Percentiles rank a stretch among this genome's conserved stretches.
phyloP scores from a whole-genome alignment of 352 stramenopile genomes.

The Pythium biforme region DNA sequence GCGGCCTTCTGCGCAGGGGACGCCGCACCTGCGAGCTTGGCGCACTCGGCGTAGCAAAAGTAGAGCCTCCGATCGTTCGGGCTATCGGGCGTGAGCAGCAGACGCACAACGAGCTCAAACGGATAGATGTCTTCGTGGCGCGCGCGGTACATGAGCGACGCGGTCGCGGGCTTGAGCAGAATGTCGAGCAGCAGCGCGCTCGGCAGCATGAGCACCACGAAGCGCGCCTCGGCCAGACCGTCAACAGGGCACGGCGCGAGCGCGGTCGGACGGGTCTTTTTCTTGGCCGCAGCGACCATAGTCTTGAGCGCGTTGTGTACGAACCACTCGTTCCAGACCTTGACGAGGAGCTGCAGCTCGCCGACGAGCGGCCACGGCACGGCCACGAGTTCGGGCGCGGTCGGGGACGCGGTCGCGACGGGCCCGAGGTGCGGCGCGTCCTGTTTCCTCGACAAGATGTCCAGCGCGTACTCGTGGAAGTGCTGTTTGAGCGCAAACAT shows the following conservation, averaged over 20 bases:
- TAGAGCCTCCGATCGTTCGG: conserved; percentile 10
- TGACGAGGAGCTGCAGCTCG: conserved; percentile 54
- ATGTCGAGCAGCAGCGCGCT: conserved; percentile 38
- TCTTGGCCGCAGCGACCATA: conserved; percentile 24
- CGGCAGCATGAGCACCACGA: conserved; percentile 65
- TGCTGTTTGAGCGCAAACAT: conserved; percentile 28
- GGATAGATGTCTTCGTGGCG: conserved; percentile 21
- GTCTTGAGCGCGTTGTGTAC: conserved; percentile 36
- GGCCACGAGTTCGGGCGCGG: conserved; percentile 26
- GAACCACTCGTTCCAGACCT: conserved; percentile 69
- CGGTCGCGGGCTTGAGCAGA: conserved; percentile 22
- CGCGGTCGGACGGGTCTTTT: neutral
- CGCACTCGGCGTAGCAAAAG: conserved; percentile 70
- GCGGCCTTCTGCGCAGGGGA: conserved; percentile 43
- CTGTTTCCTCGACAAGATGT: conserved; percentile 6
- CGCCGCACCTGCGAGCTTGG: conserved; percentile 47
- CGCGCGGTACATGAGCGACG: conserved; percentile 21
- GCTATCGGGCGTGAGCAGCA: conserved; percentile 42
- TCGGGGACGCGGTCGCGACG: conserved; percentile 1
- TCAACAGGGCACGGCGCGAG: conserved; percentile 21
- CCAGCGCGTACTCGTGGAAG: conserved; percentile 30
- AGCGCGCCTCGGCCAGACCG: conserved; percentile 52
- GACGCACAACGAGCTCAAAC: conserved; percentile 41
- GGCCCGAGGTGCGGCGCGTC: neutral
- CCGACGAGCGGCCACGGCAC: conserved; percentile 61